A percentile compares a stretch with the other conserved stretches of the same genome.
Conservation (phyloP, 1,139 yeast species). For the Nakaseomyces delphensis region DNA sequence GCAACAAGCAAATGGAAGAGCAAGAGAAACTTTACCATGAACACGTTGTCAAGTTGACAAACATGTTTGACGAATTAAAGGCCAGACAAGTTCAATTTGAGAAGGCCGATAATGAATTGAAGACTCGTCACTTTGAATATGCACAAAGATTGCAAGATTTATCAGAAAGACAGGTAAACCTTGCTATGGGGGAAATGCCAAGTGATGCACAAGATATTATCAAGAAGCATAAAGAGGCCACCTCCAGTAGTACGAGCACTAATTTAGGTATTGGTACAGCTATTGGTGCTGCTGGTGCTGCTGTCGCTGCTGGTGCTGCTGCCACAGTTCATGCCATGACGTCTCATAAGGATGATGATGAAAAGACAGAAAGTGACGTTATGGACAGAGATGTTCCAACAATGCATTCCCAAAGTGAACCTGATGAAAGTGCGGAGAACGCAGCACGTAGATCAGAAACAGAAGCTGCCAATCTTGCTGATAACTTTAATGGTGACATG, state of each 20-base stretch:
- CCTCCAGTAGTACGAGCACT: slow-evolving; percentile 2
- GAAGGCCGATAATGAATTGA: slow-evolving; percentile 33
- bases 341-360: slow-evolving; percentile 21
- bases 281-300: slow-evolving; percentile 16
- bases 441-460: slow-evolving; percentile 23
- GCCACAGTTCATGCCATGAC: slow-evolving; percentile 21
- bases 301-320: slow-evolving; percentile 22
- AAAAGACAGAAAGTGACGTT: slow-evolving; percentile 26
- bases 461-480: slow-evolving; percentile 22
- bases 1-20: slow-evolving; percentile 28
- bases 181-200: slow-evolving; percentile 29
- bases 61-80: slow-evolving; percentile 30
- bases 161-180: slow-evolving; percentile 32
- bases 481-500: slow-evolving; percentile 29
- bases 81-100: slow-evolving; percentile 32
- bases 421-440: slow-evolving; percentile 28
- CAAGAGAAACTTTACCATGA: slow-evolving; percentile 33
- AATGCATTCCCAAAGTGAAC: slow-evolving; percentile 31
- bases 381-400: slow-evolving; percentile 32
- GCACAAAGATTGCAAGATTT: slow-evolving; percentile 34
- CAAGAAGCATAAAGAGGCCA: slow-evolving; percentile 16
- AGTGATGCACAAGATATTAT: slow-evolving; percentile 32
- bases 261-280: slow-evolving; percentile 20
- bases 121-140: slow-evolving; percentile 34
- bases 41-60: slow-evolving; percentile 32